These are phyloP conservation scores for Diatrype stigma DNA, from an alignment of 2,329 filamentous ascomycete genomes.

Conservation along the genomic window DNA sequence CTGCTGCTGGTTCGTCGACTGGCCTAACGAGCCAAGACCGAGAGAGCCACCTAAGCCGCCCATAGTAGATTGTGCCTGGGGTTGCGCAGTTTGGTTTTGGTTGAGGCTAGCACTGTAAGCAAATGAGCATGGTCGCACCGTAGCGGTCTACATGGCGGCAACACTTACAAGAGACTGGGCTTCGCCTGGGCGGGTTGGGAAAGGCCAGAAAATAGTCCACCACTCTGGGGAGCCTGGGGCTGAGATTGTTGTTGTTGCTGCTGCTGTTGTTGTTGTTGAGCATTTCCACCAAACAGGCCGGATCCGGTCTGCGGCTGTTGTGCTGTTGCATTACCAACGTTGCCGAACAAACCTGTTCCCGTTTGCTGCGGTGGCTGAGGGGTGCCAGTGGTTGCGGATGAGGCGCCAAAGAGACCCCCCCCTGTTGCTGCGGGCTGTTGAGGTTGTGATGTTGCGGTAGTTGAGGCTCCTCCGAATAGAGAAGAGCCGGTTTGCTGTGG, in stretches of 20 bases:
- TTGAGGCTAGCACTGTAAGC: constrained; percentile 14
- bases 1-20: constrained; percentile 44
- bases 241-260: too few relatives aligned
- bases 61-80: constrained; percentile 11
- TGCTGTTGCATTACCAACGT: constrained; percentile 7
- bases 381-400: constrained; percentile 12
- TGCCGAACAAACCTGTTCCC: constrained; percentile 18
- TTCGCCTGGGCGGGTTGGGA: constrained; percentile 17
- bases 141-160: neutral
- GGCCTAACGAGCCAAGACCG: constrained; percentile 41
- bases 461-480: constrained; percentile 28
- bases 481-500: constrained; percentile 26
- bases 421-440: constrained; percentile 13
- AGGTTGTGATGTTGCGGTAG: constrained; percentile 18
- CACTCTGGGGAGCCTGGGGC: constrained; percentile 3
- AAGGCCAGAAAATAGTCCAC: constrained; percentile 25
- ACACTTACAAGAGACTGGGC: constrained; percentile 28
- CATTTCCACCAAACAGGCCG: constrained; percentile 18
- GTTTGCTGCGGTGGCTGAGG: constrained; percentile 16
- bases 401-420: constrained; percentile 22
- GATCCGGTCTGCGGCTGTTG: constrained; percentile 11
- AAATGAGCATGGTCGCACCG: neutral
- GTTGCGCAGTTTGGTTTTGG: constrained; percentile 16
- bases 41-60: constrained; percentile 23
- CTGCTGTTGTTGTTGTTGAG: too few relatives aligned